Percentiles rank a stretch among this genome's conserved stretches.
Evolutionary conservation across 352 stramenopile species (phyloP).

Genomic region (Pythium inflatum): DNA sequence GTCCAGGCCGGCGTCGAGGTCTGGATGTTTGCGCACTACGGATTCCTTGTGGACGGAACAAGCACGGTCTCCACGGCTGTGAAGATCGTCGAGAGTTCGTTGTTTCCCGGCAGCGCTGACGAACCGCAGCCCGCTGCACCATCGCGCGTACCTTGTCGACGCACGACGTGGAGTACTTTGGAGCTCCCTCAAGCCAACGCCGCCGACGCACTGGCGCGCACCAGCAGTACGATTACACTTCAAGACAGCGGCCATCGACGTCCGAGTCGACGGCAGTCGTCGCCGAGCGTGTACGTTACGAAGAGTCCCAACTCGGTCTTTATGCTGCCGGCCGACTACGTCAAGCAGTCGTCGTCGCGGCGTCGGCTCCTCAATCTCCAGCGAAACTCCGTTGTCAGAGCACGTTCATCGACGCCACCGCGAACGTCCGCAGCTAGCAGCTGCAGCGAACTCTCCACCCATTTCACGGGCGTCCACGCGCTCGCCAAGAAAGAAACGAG

Average conservation of each 20-base stretch:
- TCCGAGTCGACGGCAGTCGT: too few species aligned
- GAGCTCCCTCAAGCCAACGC: too few species aligned
- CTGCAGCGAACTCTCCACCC: neutral
- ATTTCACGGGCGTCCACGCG: neutral
- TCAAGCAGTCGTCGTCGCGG: neutral
- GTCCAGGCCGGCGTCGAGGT: slow-evolving; percentile 8
- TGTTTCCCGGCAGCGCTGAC: too few species aligned
- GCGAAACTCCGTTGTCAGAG: too few species aligned
- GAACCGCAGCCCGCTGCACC: too few species aligned
- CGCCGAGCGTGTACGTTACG: too few species aligned
- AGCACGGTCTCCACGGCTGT: neutral
- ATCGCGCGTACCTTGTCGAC: too few species aligned
- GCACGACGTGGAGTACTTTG: too few species aligned
- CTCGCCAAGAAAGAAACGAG: neutral
- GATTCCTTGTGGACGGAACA: neutral
- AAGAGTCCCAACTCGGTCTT: too few species aligned
- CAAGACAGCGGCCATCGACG: neutral
- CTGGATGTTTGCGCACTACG: slow-evolving; percentile 7
- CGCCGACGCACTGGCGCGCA: too few species aligned
- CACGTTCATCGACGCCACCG: too few species aligned
- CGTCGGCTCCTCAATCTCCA: too few species aligned
- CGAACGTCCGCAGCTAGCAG: neutral
- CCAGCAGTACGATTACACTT: neutral
- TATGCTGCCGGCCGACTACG: neutral
- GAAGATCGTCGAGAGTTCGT: slow-evolving; percentile 20